Conservation (phyloP, 805 yeast genomes). For the Sugiyamaella smithiae region DNA sequence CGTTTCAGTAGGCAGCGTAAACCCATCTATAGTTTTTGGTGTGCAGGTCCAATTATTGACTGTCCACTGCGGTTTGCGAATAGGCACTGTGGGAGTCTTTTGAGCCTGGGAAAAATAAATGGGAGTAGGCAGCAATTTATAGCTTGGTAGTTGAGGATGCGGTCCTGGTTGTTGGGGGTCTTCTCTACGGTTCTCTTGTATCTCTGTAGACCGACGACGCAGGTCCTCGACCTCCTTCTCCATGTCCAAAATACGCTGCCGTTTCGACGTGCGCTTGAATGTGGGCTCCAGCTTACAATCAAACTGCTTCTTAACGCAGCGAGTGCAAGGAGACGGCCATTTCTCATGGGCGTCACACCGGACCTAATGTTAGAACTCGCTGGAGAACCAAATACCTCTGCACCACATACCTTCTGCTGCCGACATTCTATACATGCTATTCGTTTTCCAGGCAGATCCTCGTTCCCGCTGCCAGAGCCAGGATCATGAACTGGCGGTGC, state of each 20-base stretch:
- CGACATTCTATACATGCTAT: slow-evolving; percentile 96
- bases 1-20: slow-evolving; percentile 57
- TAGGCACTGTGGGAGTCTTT: slow-evolving; percentile 6
- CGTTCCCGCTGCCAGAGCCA: slow-evolving; percentile 9
- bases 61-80: slow-evolving; percentile 3
- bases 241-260: slow-evolving; percentile 48
- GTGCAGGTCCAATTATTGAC: slow-evolving; percentile 20
- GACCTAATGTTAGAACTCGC: slow-evolving; percentile 1
- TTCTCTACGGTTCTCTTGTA: not conserved
- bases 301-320: slow-evolving; percentile 70
- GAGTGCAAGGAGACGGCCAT: slow-evolving; percentile 75
- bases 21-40: slow-evolving; percentile 69
- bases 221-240: slow-evolving; percentile 76
- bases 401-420: slow-evolving; percentile 65
- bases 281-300: slow-evolving; percentile 73
- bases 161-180: not conserved
- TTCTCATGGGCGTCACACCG: slow-evolving; percentile 75
- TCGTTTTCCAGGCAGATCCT: slow-evolving; percentile 39
- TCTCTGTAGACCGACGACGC: slow-evolving; percentile 37
- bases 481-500: slow-evolving; percentile 5
- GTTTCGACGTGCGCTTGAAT: slow-evolving; percentile 84
- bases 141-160: slow-evolving; percentile 2
- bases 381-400: not conserved
- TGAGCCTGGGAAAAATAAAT: slow-evolving; percentile 9
- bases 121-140: slow-evolving; percentile 9